phyloP scores from a whole-genome alignment of 495 filamentous ascomycete genomes.

The Penicillium taxi region DNA sequence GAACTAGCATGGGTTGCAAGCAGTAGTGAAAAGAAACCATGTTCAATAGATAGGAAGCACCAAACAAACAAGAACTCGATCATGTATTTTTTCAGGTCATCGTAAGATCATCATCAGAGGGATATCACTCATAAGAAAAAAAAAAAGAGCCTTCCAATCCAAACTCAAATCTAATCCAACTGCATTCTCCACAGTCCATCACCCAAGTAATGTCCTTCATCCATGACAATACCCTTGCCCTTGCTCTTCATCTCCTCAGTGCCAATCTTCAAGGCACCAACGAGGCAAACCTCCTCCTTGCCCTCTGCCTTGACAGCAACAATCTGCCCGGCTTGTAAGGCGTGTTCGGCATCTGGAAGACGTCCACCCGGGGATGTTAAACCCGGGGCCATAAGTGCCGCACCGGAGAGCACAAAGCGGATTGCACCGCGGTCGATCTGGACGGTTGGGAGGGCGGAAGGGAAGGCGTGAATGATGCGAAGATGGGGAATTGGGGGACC shows the following conservation, averaged over 20 bases:
- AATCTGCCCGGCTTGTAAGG: slow-evolving; percentile 64
- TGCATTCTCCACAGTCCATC: slow-evolving; percentile 86
- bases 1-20: too few relatives aligned
- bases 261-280: slow-evolving; percentile 77
- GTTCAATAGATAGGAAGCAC: too few relatives aligned
- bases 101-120: too few relatives aligned
- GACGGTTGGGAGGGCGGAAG: slow-evolving; percentile 40
- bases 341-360: slow-evolving; percentile 53
- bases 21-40: too few relatives aligned
- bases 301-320: slow-evolving; percentile 89
- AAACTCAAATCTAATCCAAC: slow-evolving; percentile 46
- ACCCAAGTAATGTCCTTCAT: slow-evolving; percentile 86
- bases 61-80: too few relatives aligned
- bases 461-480: slow-evolving; percentile 58
- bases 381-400: slow-evolving; percentile 91
- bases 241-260: slow-evolving; percentile 89
- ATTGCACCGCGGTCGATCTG: slow-evolving; percentile 89
- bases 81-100: too few relatives aligned
- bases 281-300: slow-evolving; percentile 82
- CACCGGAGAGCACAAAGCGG: slow-evolving; percentile 88
- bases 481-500: slow-evolving; percentile 73
- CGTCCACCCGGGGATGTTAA: slow-evolving; percentile 73
- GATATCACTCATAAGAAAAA: too few relatives aligned
- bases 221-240: slow-evolving; percentile 86
- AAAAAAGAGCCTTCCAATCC: too few relatives aligned